These are phyloP conservation scores for Aspergillus bridgeri DNA, from an alignment of 495 filamentous ascomycete species.

Conservation along the genomic window DNA sequence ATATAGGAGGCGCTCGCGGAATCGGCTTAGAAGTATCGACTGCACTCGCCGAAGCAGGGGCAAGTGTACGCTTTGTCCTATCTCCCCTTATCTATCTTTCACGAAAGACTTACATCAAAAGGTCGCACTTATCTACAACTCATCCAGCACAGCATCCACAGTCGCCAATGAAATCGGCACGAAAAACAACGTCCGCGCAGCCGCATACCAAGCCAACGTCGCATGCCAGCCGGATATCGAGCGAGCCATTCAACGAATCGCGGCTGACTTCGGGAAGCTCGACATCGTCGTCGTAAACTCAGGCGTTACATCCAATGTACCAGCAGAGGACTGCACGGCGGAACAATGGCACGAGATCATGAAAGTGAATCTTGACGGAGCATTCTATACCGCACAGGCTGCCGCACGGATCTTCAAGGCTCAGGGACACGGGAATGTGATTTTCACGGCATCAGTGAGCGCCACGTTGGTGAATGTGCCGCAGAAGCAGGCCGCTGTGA, in stretches of 20 bases:
- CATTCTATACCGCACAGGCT: constrained; percentile 44
- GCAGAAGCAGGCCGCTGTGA: constrained; percentile 40
- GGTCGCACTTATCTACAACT: constrained; percentile 52
- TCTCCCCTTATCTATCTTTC: not conserved
- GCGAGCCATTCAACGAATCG: constrained; percentile 49
- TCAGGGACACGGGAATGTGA: constrained; percentile 39
- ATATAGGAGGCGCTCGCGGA: constrained; percentile 69
- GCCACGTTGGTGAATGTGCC: constrained; percentile 45
- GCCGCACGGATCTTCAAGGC: constrained; percentile 39
- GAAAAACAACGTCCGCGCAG: constrained; percentile 62
- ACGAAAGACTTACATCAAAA: constrained; percentile 21
- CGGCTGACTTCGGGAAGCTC: constrained; percentile 63
- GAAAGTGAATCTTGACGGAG: constrained; percentile 47
- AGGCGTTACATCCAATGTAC: constrained; percentile 53
- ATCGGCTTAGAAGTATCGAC: constrained; percentile 75
- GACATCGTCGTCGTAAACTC: constrained; percentile 78
- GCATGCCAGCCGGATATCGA: constrained; percentile 53
- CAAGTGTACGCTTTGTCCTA: constrained; percentile 46
- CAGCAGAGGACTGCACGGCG: constrained; percentile 35
- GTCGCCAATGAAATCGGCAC: constrained; percentile 67
- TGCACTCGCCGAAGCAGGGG: constrained; percentile 72
- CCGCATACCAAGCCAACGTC: constrained; percentile 69
- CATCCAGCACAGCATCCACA: constrained; percentile 63
- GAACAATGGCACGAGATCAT: constrained; percentile 38
- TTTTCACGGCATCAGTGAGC: constrained; percentile 42